Evolutionary conservation across 1,284 basidiomycete genomes (phyloP), one percentile per base, ranked within the genome.

Genomic region (Cryptococcus sp.): DNA sequence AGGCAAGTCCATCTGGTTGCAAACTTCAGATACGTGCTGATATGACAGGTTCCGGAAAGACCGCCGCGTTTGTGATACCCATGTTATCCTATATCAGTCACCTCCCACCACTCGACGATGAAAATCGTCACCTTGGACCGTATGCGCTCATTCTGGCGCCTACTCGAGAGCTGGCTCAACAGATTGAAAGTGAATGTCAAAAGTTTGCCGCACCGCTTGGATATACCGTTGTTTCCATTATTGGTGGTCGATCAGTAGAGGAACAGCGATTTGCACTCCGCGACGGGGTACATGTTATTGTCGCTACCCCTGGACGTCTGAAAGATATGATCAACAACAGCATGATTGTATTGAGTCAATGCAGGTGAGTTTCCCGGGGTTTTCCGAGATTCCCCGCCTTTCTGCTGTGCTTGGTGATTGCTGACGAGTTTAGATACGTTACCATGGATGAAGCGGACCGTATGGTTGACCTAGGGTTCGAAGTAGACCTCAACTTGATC

Each of bases 401-500:
- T 39, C 36, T n/a, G 16, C 16, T 7, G 5, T 16, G 4, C 16
- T 39, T 9, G 16, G 10, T 34, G 4, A 19, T n/a, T 16, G 36
- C 36, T 39, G 36, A 39, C 14, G 18, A 5, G 4, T 98, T 94
- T 75, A 89, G 89, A 1, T 98, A 98, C 70, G 85, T 98, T 48
- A 93, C 98, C 58, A 94, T 98, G 91, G 96, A 98, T 74, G 94
- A 99, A 78, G 96, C 96, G 18, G 94, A 99, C 74, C 84, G 93
- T 50, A 98, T 98, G 94, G 91, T 98, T 52, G 86, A 96, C 68
- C 84, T 98, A 28, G 96, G 96, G 10, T 98, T 98, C 74, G 96
- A 98, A 73, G 83, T 82, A 14, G 91, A 94, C 70, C 78, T 99
- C 47, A 91, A 88, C 37, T 97, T 91, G 72, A 98, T 99, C 62